Evolutionary conservation across 2,329 filamentous ascomycete species (phyloP), one percentile per base, ranked within the genome.

Genomic region (Fusarium sp.): DNA sequence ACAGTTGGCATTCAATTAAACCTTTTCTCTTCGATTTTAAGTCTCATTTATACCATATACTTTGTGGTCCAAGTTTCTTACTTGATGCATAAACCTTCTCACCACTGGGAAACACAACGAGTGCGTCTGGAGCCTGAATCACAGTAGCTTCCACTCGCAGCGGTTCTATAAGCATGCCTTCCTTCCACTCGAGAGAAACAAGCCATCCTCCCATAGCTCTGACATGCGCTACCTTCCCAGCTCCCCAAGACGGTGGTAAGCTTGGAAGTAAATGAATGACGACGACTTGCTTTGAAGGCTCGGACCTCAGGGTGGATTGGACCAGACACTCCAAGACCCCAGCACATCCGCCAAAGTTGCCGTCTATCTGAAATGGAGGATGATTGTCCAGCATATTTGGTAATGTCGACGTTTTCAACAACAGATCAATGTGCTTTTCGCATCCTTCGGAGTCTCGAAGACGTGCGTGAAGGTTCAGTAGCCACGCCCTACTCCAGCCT

Each of bases 401-500:
- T 0, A 77, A 39, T 0, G 68, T 75, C 2, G 72, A 77, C 2
- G 44, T 53, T 12, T 61, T 46, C 1, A 78, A 22, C 4, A 78
- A 35, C 10, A 69, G 18, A 8, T 78, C 66, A 64, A 75, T 71
- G 9, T 75, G 71, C 8, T 52, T 53, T 2, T 31, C 49, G 2
- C 72, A 75, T 2, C 62, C 71, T 17, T 46, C 25, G 1, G 64
- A 52, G 18, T 78, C 72, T 8, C 64, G 49, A 2, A 88, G 76
- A 1, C 86, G 81, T 17, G 86, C 85, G 56, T 85, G 84, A 42
- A 87, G 77, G 44, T 83, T 85, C n/a, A 87, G 78, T 1, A 85
- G 75, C 86, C 86, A 88, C 9, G 84, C 85, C 20, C 84, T 80
- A 7, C 84, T 86, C 86, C 86, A 88, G 0, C 86, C 86, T 0